Evolutionary conservation across 1,139 yeast genomes (phyloP).

Genomic region (Hemisphaericaspora xylofermentans): DNA sequence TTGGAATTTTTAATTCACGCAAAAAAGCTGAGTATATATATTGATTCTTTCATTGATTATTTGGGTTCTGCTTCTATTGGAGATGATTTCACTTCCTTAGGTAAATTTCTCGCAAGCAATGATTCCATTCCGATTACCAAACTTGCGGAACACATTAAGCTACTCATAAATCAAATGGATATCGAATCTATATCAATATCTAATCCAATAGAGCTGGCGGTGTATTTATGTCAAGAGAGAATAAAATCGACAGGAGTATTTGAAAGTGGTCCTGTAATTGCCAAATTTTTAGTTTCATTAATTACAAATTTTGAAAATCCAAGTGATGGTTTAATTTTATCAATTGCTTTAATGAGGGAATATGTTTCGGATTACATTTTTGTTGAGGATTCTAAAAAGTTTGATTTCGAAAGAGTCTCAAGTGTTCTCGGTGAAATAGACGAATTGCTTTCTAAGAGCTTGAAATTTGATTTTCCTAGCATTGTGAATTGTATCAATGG

Average conservation of each 20-base stretch:
- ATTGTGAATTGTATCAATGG: slow-evolving; percentile 3
- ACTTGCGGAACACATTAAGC: slow-evolving; percentile 13
- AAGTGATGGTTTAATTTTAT: slow-evolving; percentile 7
- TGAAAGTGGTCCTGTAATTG: slow-evolving; percentile 14
- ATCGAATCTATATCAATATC: slow-evolving; percentile 36
- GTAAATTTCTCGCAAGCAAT: slow-evolving; percentile 15
- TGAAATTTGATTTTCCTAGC: neutral
- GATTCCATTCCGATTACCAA: slow-evolving; percentile 13
- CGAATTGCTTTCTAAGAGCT: neutral
- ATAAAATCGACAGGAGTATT: slow-evolving; percentile 7
- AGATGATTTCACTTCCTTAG: slow-evolving; percentile 18
- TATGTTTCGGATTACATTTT: slow-evolving; percentile 30
- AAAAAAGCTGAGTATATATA: slow-evolving; percentile 6
- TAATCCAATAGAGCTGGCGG: slow-evolving; percentile 43
- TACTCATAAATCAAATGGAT: slow-evolving; percentile 15
- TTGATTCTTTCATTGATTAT: slow-evolving; percentile 18
- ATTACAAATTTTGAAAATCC: neutral
- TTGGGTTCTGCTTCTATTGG: slow-evolving; percentile 13
- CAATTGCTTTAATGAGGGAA: slow-evolving; percentile 21
- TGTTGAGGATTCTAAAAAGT: slow-evolving; percentile 5
- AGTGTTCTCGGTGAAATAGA: slow-evolving; percentile 2
- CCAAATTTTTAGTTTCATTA: slow-evolving; percentile 14
- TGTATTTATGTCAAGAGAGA: slow-evolving; percentile 27
- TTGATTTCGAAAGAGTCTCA: slow-evolving; percentile 6
- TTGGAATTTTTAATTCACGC: slow-evolving; percentile 8